phyloP scores from a whole-genome alignment of 192 early-diverging fungal genomes.

The Ambispora gerdemannii region DNA sequence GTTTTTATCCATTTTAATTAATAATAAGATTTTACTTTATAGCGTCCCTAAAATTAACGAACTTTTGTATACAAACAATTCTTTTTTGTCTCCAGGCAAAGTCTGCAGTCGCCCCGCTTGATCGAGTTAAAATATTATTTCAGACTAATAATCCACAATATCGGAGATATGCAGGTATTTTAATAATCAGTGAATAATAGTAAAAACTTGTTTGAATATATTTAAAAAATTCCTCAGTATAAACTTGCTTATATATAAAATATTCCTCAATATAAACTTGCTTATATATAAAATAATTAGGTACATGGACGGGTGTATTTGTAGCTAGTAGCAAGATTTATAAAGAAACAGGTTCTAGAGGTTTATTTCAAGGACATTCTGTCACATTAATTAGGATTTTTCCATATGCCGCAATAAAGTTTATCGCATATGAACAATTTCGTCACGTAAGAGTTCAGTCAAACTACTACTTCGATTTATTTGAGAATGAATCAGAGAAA shows the following conservation, averaged over 20 bases:
- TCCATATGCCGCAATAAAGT: slow-evolving; percentile 96
- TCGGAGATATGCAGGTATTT: slow-evolving; percentile 60
- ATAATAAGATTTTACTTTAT: too few relatives aligned
- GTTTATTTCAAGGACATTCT: slow-evolving; percentile 93
- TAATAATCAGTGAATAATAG: too few relatives aligned
- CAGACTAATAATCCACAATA: slow-evolving; percentile 74
- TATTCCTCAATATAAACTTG: too few relatives aligned
- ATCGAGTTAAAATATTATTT: slow-evolving; percentile 84
- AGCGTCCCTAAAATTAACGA: neutral
- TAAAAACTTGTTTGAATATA: too few relatives aligned
- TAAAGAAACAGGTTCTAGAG: slow-evolving; percentile 62
- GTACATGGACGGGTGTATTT: slow-evolving; percentile 77
- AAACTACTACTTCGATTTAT: too few relatives aligned
- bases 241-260: too few relatives aligned
- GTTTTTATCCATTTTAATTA: too few relatives aligned
- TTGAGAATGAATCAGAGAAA: neutral
- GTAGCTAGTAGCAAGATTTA: slow-evolving; percentile 76
- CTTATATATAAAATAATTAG: too few relatives aligned
- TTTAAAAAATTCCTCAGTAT: too few relatives aligned
- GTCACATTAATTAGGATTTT: slow-evolving; percentile 92
- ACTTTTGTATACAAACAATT: neutral
- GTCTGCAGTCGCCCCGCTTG: slow-evolving; percentile 74
- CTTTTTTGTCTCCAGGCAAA: slow-evolving; percentile 70
- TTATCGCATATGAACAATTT: slow-evolving; percentile 94
- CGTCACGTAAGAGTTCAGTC: slow-evolving; percentile 45